Evolutionary conservation across 2,329 filamentous ascomycete species (phyloP), one percentile per base, ranked within the genome.

Genomic region (Diaporthe aspalathi): DNA sequence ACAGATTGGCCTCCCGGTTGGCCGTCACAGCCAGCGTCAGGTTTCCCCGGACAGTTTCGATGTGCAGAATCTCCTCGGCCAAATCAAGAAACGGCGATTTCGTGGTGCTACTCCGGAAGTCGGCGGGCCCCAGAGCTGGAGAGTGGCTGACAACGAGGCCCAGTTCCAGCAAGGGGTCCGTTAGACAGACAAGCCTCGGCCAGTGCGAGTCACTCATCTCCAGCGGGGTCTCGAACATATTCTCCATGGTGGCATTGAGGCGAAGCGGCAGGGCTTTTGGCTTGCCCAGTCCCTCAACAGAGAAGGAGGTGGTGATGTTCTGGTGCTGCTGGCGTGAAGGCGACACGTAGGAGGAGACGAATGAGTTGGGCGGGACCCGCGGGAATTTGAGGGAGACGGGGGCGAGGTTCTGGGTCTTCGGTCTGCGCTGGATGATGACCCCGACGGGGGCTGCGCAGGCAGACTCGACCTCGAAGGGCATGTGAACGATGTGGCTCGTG

Each of bases 401-500:
- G 2, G 84, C 82, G 12, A 83, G 77, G 71, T 80, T 86, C 71
- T 89, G 86, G 12, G 83, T 79, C 71, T 85, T 86, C 52, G 91
- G 85, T 78, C 92, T 97, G 73, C 95, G 88, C 81, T 98, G 95
- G 70, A 99, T 89, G 24, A 99, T 88, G 63, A 98, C 87, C 32
- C 96, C 96, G 40, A 90, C 87, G 7, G 94, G 93, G 16, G 93
- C 93, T 45, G 95, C 90, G 80, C 95, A 94, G 38, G 93, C 94
- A 67, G 90, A 90, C 78, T 97, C 94, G 52, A 98, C 93, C 82
- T 98, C 95, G 78, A 99, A 99, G 1, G 95, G 95, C 78, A 99
- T 90, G 79, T 97, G 94, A 60, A 98, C 88, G 71, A 97, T 90
- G 86, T 99, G 93, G 78, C 90, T 96, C 43, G 94, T 91, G 24